A percentile compares a stretch with the other conserved stretches of the same genome.
Evolutionary conservation across 2,329 filamentous ascomycete genomes (phyloP).

Genomic region (Fusarium equiseti): DNA sequence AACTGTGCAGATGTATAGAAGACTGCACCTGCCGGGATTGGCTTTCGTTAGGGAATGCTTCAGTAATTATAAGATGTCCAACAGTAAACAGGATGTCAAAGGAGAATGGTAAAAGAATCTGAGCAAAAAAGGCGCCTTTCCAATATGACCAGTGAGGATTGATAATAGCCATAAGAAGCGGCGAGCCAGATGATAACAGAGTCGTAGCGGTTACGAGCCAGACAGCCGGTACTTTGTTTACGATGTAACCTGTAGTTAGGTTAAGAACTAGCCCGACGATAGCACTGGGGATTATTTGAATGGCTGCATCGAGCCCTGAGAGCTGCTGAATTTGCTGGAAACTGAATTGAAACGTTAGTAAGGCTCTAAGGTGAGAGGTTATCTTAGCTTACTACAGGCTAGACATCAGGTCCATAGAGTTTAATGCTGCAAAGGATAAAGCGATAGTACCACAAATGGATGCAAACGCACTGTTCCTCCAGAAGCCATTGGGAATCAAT

Average conservation of each 20-base stretch:
- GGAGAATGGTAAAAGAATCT: conserved; percentile 57
- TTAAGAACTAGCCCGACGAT: conserved; percentile 58
- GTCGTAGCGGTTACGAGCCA: conserved; percentile 56
- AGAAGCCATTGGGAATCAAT: conserved; percentile 71
- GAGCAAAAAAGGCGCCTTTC: conserved; percentile 58
- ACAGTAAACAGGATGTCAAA: conserved; percentile 67
- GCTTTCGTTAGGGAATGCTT: conserved; percentile 65
- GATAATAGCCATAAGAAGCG: conserved; percentile 67
- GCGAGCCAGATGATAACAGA: conserved; percentile 57
- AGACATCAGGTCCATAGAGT: conserved; percentile 60
- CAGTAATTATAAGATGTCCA: conserved; percentile 64
- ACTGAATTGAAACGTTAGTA: conserved; percentile 42
- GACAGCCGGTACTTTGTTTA: conserved; percentile 55
- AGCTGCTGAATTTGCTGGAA: conserved; percentile 64
- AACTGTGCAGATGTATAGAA: conserved; percentile 70
- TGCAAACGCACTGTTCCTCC: conserved; percentile 68
- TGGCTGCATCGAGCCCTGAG: conserved; percentile 57
- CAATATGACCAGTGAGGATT: conserved; percentile 63
- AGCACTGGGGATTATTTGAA: conserved; percentile 58
- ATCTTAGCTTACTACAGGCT: conserved; percentile 59
- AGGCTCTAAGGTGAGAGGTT: too few relatives aligned
- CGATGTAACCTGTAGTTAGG: conserved; percentile 57
- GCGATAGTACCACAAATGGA: conserved; percentile 64
- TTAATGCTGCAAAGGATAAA: conserved; percentile 59
- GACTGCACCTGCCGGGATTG: conserved; percentile 71